A percentile compares a stretch with the other conserved stretches of the same genome.
phyloP scores from a whole-genome alignment of 805 yeast species.

The Lachancea mirantina region DNA sequence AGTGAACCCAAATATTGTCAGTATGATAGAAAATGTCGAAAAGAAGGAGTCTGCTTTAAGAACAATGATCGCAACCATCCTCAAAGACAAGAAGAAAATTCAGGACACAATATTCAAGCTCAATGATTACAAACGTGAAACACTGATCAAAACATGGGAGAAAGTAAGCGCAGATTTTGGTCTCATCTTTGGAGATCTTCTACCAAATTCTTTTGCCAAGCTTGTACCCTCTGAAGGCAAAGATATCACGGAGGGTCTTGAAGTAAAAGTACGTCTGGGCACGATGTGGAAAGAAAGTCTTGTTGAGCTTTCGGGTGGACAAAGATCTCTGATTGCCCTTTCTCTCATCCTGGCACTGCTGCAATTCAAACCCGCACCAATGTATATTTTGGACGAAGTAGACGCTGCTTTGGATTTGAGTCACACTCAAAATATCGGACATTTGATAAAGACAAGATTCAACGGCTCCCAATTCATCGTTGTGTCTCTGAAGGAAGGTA shows the following conservation, averaged over 20 bases:
- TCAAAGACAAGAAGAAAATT: conserved; percentile 81
- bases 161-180: conserved; percentile 90
- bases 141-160: conserved; percentile 75
- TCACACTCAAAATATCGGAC: conserved; percentile 97
- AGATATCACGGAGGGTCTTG: conserved; percentile 85
- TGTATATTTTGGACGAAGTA: conserved; percentile 95
- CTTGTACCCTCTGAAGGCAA: conserved; percentile 72
- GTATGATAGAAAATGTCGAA: conserved; percentile 85
- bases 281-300: conserved; percentile 92
- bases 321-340: conserved; percentile 86
- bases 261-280: conserved; percentile 84
- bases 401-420: conserved; percentile 97
- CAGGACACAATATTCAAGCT: conserved; percentile 78
- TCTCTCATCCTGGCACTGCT: conserved; percentile 86
- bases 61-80: conserved; percentile 78
- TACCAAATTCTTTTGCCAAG: conserved; percentile 87
- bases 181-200: conserved; percentile 72
- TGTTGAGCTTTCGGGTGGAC: conserved; percentile 96
- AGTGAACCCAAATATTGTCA: conserved; percentile 81
- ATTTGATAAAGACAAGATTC: conserved; percentile 87
- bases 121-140: conserved; percentile 77
- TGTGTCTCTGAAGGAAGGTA: conserved; percentile 94
- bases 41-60: conserved; percentile 73
- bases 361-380: conserved; percentile 96
- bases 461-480: conserved; percentile 95